Percentiles rank a stretch among this genome's conserved stretches.
Conservation (phyloP, 352 stramenopile species). For the Hyaloperonospora brassicae region DNA sequence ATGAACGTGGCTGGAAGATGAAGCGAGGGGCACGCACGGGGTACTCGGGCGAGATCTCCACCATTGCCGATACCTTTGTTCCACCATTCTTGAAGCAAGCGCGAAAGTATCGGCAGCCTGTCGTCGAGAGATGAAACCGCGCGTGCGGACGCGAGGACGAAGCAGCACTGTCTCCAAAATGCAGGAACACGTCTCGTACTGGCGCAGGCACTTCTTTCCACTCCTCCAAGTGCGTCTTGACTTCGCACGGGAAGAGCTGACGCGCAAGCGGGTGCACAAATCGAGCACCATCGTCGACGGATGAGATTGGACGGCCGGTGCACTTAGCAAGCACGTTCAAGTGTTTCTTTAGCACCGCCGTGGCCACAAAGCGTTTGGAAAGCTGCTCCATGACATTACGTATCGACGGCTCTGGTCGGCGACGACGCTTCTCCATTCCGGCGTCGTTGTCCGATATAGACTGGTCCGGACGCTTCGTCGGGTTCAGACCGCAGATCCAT, state of each 20-base stretch:
- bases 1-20: conserved; percentile 41
- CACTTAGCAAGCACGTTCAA: conserved; percentile 33
- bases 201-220: conserved; percentile 44
- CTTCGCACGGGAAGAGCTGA: conserved; percentile 34
- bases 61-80: conserved; percentile 34
- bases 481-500: conserved; percentile 61
- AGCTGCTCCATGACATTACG: conserved; percentile 59
- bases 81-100: conserved; percentile 40
- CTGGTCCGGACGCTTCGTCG: conserved; percentile 32
- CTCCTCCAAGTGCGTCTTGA: conserved; percentile 41
- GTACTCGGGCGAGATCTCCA: conserved; percentile 63
- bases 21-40: conserved; percentile 54
- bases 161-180: conserved; percentile 28
- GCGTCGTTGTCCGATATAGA: conserved; percentile 1
- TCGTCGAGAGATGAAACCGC: conserved; percentile 23
- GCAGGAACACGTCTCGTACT: conserved; percentile 32
- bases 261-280: conserved; percentile 34
- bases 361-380: conserved; percentile 41
- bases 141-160: conserved; percentile 9
- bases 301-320: conserved; percentile 7
- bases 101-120: conserved; percentile 46
- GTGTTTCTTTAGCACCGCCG: conserved; percentile 39
- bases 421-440: conserved; percentile 11
- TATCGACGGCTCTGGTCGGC: conserved; percentile 54
- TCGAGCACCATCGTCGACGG: conserved; percentile 5